These are phyloP conservation scores for Aegilops sharonensis DNA, from an alignment of 176 grass and related monocot species.

Conservation along the genomic window DNA sequence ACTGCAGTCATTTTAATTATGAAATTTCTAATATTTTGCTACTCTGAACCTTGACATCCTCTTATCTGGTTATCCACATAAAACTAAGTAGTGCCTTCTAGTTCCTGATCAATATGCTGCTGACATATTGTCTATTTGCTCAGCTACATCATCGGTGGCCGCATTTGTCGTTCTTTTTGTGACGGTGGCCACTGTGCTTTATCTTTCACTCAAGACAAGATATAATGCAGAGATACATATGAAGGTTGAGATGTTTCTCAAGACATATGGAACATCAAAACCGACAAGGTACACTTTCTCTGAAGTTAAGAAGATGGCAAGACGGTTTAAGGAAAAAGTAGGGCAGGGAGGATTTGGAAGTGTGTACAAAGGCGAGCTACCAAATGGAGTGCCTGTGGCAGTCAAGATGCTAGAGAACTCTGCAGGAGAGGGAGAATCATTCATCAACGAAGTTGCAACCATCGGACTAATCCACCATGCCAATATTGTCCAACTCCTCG, in stretches of 20 bases:
- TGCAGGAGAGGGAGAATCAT: background rate
- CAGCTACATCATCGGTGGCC: background rate
- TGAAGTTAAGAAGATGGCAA: slow-evolving; percentile 1
- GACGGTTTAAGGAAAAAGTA: background rate
- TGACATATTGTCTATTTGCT: too few relatives aligned
- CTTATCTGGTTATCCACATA: too few relatives aligned
- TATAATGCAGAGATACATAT: background rate
- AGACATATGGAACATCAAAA: background rate
- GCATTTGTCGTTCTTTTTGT: background rate
- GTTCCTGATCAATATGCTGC: too few relatives aligned
- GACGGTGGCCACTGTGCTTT: background rate
- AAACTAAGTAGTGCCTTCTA: too few relatives aligned
- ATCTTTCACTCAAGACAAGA: slow-evolving; percentile 1
- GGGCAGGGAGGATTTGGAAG: background rate
- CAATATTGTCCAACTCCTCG: background rate
- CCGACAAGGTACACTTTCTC: background rate
- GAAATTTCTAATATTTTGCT: too few relatives aligned
- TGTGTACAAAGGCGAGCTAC: background rate
- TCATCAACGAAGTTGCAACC: background rate
- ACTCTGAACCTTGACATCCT: too few relatives aligned
- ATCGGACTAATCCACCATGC: background rate
- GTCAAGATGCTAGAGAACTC: slow-evolving; percentile 1
- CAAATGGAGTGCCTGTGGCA: background rate
- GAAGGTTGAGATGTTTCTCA: background rate
- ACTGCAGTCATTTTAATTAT: too few relatives aligned